Evolutionary conservation across 164 flowering plant genomes (phyloP).

Genomic region (Hamamelis virginiana): DNA sequence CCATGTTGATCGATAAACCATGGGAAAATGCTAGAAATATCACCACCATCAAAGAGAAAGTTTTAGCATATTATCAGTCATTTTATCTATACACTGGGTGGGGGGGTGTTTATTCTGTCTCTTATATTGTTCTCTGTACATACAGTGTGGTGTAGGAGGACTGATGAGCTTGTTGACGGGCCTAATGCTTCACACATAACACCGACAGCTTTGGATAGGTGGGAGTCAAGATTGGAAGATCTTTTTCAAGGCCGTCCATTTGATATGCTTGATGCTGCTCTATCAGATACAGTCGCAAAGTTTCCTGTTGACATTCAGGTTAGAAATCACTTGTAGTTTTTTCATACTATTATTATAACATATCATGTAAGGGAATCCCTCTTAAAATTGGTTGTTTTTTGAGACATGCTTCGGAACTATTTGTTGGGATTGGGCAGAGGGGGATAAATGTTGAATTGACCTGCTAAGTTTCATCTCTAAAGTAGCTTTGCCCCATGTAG

Average conservation of each 20-base stretch:
- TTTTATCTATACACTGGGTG: neutral
- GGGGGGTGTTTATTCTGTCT: neutral
- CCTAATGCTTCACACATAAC: conserved; percentile 95
- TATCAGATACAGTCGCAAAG: conserved; percentile 76
- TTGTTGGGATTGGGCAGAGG: no score
- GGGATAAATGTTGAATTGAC: no score
- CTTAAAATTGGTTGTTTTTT: no score
- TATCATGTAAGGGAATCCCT: no score
- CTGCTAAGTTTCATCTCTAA: no score
- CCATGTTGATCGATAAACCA: no score
- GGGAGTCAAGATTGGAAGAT: conserved; percentile 79
- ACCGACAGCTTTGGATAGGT: conserved; percentile 82
- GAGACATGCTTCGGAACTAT: no score
- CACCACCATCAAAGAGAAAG: no score
- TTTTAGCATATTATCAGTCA: neutral
- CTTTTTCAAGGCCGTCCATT: conserved; percentile 76
- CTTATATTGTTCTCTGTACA: neutral
- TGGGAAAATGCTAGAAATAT: no score
- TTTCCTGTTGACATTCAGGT: conserved; percentile 93
- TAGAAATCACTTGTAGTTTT: neutral
- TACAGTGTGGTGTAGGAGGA: conserved; percentile 96
- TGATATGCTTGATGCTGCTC: conserved; percentile 92
- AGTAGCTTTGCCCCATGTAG: no score
- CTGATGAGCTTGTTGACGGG: conserved; percentile 96
- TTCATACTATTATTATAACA: neutral